Evolutionary conservation across 2,329 filamentous ascomycete genomes (phyloP).

Genomic region (Calonectria honghensis): DNA sequence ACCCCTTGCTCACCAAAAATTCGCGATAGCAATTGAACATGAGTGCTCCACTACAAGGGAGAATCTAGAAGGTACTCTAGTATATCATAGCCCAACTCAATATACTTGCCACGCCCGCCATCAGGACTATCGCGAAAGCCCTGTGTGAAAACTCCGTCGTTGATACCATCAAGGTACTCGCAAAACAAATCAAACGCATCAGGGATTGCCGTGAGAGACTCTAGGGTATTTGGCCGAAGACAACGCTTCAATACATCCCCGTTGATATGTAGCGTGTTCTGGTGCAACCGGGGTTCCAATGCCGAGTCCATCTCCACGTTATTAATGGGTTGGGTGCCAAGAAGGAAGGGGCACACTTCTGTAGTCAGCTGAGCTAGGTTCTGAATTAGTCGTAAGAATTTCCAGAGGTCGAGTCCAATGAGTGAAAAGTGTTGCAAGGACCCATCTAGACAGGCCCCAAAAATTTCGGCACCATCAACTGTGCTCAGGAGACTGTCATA

Average conservation of each 20-base stretch:
- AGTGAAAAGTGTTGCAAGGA: slow-evolving; percentile 82
- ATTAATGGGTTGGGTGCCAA: slow-evolving; percentile 33
- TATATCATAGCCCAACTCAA: slow-evolving; percentile 72
- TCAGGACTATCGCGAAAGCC: slow-evolving; percentile 54
- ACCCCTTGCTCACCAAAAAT: not conserved
- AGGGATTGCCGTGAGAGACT: slow-evolving; percentile 62
- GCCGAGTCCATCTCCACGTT: slow-evolving; percentile 48
- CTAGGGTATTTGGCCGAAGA: slow-evolving; percentile 67
- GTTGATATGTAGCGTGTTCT: slow-evolving; percentile 77
- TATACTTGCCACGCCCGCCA: slow-evolving; percentile 59
- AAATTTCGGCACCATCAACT: slow-evolving; percentile 68
- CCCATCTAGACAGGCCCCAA: slow-evolving; percentile 82
- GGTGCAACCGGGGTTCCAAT: slow-evolving; percentile 60
- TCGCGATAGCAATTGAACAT: not conserved
- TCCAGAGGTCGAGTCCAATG: slow-evolving; percentile 77
- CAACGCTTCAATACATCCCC: slow-evolving; percentile 78
- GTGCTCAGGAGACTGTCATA: slow-evolving; percentile 67
- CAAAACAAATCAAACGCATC: slow-evolving; percentile 64
- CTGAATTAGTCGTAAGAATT: slow-evolving; percentile 83
- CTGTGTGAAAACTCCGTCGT: slow-evolving; percentile 65
- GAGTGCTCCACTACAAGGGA: slow-evolving; percentile 61
- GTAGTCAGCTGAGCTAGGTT: slow-evolving; percentile 74
- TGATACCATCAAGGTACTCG: slow-evolving; percentile 70
- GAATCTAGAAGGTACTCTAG: slow-evolving; percentile 72
- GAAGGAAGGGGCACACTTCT: slow-evolving; percentile 69